phyloP scores from a whole-genome alignment of 495 filamentous ascomycete genomes.

The Friedmanniomyces endolithicus region DNA sequence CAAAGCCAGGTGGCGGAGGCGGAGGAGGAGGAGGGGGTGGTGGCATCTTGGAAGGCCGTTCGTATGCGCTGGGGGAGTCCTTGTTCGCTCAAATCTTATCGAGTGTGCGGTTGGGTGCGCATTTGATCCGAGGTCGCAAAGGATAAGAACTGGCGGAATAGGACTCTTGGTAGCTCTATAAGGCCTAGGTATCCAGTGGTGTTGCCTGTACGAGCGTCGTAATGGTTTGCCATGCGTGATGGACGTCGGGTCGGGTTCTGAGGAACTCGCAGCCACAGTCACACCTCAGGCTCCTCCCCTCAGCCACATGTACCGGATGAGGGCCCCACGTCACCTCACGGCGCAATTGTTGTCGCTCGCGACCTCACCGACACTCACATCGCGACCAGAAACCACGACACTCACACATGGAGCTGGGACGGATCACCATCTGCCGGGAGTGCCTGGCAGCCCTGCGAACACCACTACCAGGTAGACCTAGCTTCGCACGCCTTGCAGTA shows the following conservation, averaged over 20 bases:
- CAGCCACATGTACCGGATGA: background rate
- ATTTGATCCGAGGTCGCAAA: background rate
- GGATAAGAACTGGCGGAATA: background rate
- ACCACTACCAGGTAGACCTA: background rate
- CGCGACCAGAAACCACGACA: background rate
- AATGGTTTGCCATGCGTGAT: background rate
- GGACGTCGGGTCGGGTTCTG: too few species aligned
- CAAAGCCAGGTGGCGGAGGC: conserved; percentile 56
- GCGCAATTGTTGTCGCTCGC: background rate
- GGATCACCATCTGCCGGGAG: conserved; percentile 3
- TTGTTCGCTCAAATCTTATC: background rate
- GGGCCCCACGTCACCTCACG: background rate
- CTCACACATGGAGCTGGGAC: conserved; percentile 2
- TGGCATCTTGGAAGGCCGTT: background rate
- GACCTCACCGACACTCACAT: background rate
- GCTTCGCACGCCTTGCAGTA: background rate
- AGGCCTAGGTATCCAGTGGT: background rate
- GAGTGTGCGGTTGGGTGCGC: background rate
- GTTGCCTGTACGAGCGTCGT: background rate
- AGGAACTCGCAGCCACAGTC: background rate
- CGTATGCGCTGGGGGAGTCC: background rate
- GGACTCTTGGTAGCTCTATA: background rate
- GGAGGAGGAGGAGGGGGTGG: conserved; percentile 54
- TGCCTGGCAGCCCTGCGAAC: conserved; percentile 5
- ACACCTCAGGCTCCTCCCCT: background rate